These are phyloP conservation scores for Fusarium globosum DNA, from an alignment of 2,329 filamentous ascomycete species.

Conservation along the genomic window DNA sequence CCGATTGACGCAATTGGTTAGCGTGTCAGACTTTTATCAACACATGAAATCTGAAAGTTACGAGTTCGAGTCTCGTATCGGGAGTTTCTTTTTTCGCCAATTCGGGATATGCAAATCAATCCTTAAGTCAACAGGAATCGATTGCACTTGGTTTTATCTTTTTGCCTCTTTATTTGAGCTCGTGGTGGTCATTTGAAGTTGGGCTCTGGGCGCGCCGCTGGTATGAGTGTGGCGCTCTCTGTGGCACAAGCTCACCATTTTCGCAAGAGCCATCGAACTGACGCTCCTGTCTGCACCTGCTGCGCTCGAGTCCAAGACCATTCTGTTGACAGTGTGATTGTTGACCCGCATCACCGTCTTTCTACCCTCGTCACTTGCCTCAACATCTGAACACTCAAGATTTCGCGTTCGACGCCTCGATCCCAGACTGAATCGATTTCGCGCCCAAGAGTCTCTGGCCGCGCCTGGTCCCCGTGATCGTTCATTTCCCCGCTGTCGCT, in stretches of 20 bases:
- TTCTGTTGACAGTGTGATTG: too few relatives aligned
- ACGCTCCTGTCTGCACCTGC: background rate
- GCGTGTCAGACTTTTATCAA: constrained; percentile 30
- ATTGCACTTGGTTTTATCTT: background rate
- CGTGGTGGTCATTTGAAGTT: background rate
- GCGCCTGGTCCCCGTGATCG: too few relatives aligned
- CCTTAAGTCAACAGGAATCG: rapidly evolving
- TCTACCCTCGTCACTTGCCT: background rate
- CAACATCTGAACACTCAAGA: background rate
- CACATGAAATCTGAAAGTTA: constrained; percentile 23
- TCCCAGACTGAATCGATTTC: background rate
- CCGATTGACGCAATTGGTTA: constrained; percentile 33
- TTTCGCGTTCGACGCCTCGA: rapidly evolving
- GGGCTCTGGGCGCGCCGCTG: background rate
- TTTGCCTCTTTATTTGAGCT: background rate
- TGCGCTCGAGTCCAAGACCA: background rate
- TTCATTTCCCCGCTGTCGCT: too few relatives aligned
- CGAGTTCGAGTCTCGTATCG: background rate
- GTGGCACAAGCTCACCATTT: background rate
- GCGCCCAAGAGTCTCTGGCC: background rate
- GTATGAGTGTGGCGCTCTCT: background rate
- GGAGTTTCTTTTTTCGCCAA: background rate
- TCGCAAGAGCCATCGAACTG: background rate
- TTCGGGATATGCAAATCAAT: rapidly evolving
- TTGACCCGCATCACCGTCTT: background rate